These are phyloP conservation scores for Tothia fuscella DNA, from an alignment of 2,329 filamentous ascomycete genomes.

Conservation along the genomic window DNA sequence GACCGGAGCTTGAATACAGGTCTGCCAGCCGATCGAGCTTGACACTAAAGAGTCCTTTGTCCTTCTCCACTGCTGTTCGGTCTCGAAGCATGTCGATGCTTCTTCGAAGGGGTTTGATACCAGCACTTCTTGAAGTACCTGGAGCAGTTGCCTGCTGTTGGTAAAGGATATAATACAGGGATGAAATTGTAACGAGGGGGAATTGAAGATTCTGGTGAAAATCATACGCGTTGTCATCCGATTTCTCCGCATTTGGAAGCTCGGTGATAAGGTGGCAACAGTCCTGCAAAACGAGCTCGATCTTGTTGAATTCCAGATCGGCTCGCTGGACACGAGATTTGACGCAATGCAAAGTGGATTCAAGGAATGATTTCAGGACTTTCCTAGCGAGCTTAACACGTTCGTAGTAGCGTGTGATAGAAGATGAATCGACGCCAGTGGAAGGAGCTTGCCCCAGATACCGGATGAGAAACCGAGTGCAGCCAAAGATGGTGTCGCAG, in stretches of 20 bases:
- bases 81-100: constrained; percentile 52
- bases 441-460: constrained; percentile 9
- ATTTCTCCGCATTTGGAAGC: constrained; percentile 13
- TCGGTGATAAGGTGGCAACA: constrained; percentile 19
- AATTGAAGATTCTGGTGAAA: constrained; percentile 9
- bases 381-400: constrained; percentile 17
- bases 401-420: constrained; percentile 16
- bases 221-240: background rate
- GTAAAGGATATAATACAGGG: constrained; percentile 57
- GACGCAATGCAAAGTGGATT: constrained; percentile 24
- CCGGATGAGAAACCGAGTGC: background rate
- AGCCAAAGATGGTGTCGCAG: constrained; percentile 5
- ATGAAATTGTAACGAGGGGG: constrained; percentile 52
- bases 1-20: constrained; percentile 41
- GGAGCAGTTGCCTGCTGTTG: constrained; percentile 37
- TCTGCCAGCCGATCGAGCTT: constrained; percentile 60
- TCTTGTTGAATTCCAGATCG: constrained; percentile 19
- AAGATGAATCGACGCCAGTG: constrained; percentile 15
- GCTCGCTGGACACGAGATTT: constrained; percentile 17
- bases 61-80: constrained; percentile 42
- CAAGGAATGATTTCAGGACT: constrained; percentile 22
- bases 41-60: constrained; percentile 45
- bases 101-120: constrained; percentile 47
- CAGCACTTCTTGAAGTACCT: constrained; percentile 30
- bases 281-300: constrained; percentile 23